Evolutionary conservation across 164 flowering plant genomes (phyloP), one percentile per base, ranked within the genome.

Genomic region (Tinospora cordifolia): DNA sequence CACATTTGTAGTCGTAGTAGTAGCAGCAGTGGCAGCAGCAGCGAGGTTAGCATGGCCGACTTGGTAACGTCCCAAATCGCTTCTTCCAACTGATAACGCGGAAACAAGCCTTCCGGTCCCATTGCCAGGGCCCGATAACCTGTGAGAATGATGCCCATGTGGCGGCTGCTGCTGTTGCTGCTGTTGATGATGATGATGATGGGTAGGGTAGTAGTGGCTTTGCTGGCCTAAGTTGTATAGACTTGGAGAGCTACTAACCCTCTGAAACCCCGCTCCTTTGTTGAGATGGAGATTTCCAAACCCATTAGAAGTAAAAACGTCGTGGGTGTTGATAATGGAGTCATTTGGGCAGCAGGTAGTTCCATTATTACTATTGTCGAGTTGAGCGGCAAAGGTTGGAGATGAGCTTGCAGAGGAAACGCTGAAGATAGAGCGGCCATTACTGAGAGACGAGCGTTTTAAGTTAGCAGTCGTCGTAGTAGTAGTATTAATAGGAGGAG

Each of bases 191-290:
- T 72, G 75, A 4, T 66, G 59, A 39, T 22, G 15, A 25, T 10
- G 65, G 40, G 25, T 6, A 34, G 65, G 49, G 25, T 40, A 70
- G 34, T 64, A 9, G 21, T 69, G 69, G 65, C 74, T 19, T 19
- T 19, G 60, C 60, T 54, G 60, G 60, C 60, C 60, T 19, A 73
- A 78, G 58, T 58, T 78, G 46, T 69, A 77, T 13, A 90, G 72
- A 60, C 72, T 85, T 0, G 95, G 95, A 21, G 95, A 87, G 75
- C 97, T 91, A n/a, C 59, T 78, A 22, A 87, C 93, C 71, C 75
- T 83, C 7, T 75, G 90, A 74, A 89, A 63, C 0, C 65, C 74
- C 4, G 36, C 36, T 30, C 36, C 36, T 30, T 30, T 30, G n/a
- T 25, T 46, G 25, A 69, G 24, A 40, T 22, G 44, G 8, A 8